Conservation (phyloP, 805 yeast species). For the Candida michaelii region DNA sequence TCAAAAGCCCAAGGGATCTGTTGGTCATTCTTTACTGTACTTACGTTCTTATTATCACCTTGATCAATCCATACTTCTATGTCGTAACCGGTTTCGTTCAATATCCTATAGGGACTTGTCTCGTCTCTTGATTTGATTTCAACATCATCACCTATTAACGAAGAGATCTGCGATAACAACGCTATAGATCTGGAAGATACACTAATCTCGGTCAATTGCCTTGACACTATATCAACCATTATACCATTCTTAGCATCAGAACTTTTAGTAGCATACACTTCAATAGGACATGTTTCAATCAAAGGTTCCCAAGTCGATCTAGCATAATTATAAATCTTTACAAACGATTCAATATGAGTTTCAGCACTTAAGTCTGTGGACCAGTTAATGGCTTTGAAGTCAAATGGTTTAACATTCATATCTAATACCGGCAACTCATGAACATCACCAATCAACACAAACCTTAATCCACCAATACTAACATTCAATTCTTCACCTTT, state of each 20-base stretch:
- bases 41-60: slow-evolving; percentile 18
- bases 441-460: slow-evolving; percentile 85
- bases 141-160: slow-evolving; percentile 53
- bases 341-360: slow-evolving; percentile 59
- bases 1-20: slow-evolving; percentile 85
- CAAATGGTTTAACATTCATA: slow-evolving; percentile 69
- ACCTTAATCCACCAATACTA: slow-evolving; percentile 70
- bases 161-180: slow-evolving; percentile 65
- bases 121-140: slow-evolving; percentile 68
- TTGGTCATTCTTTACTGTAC: slow-evolving; percentile 47
- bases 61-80: slow-evolving; percentile 81
- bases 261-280: slow-evolving; percentile 64
- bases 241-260: slow-evolving; percentile 44
- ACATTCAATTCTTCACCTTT: slow-evolving; percentile 69
- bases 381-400: slow-evolving; percentile 74
- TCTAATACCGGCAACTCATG: slow-evolving; percentile 89
- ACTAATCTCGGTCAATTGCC: slow-evolving; percentile 75
- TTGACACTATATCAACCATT: slow-evolving; percentile 68
- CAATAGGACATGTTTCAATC: slow-evolving; percentile 82
- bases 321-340: slow-evolving; percentile 83
- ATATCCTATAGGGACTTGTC: slow-evolving; percentile 76
- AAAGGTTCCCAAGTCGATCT: slow-evolving; percentile 95
- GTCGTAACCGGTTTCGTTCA: slow-evolving; percentile 83
- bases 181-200: slow-evolving; percentile 81
- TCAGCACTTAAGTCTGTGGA: slow-evolving; percentile 76